Conservation (phyloP, 2,329 filamentous ascomycete species). For the Hypoxylon sp. region DNA sequence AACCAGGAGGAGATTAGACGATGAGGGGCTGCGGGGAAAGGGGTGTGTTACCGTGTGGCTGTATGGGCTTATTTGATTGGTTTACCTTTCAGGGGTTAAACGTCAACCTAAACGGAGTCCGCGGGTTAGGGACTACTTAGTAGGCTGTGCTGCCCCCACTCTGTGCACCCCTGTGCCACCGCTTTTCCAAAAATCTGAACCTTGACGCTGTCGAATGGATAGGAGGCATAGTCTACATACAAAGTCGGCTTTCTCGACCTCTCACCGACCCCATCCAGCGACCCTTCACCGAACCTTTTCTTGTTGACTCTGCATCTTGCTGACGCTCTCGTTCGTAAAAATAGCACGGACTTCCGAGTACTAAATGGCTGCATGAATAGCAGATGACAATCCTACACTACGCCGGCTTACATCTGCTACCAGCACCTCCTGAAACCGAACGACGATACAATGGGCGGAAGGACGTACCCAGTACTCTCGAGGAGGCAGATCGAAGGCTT, state of each 20-base stretch:
- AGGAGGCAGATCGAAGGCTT: constrained; percentile 79
- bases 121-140: constrained; percentile 14
- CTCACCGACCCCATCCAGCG: too few species aligned
- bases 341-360: neutral
- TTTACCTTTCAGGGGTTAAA: constrained; percentile 17
- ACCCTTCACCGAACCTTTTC: neutral
- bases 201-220: neutral
- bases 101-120: constrained; percentile 25
- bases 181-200: constrained; percentile 22
- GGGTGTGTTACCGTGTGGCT: constrained; percentile 15
- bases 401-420: neutral
- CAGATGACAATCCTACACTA: neutral
- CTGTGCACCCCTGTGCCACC: constrained; percentile 17
- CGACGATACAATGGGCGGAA: constrained; percentile 47
- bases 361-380: constrained; percentile 3
- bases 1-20: neutral
- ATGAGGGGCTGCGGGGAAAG: neutral
- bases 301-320: neutral
- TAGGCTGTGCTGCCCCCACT: too few species aligned
- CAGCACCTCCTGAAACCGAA: neutral
- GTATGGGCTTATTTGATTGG: constrained; percentile 24
- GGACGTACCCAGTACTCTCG: constrained; percentile 62
- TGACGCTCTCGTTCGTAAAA: neutral
- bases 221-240: neutral
- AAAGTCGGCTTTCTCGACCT: constrained; percentile 8